Percentiles rank a stretch among this genome's conserved stretches.
phyloP scores from a whole-genome alignment of 176 grass and related monocot species.

The Typha latifolia region DNA sequence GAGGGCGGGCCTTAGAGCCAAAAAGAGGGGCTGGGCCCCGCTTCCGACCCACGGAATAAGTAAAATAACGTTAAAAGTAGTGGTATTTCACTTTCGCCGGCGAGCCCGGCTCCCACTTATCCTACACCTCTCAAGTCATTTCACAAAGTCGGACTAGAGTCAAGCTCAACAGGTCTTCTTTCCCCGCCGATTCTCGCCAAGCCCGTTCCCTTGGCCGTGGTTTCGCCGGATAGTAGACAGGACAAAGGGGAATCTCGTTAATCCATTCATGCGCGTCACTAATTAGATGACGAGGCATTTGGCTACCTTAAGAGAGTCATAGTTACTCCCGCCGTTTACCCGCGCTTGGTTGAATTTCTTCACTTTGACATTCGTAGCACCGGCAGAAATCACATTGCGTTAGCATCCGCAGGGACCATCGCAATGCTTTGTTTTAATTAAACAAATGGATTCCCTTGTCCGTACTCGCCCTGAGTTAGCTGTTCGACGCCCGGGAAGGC shows the following conservation, averaged over 20 bases:
- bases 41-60: constrained; percentile 12
- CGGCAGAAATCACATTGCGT: constrained; percentile 49
- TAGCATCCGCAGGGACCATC: constrained; percentile 44
- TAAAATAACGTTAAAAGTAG: constrained; percentile 27
- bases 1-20: background rate
- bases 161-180: no score
- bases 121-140: no score
- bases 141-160: no score
- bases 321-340: constrained; percentile 45
- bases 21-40: constrained; percentile 7
- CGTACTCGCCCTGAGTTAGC: constrained; percentile 35
- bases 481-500: constrained; percentile 31
- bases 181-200: no score
- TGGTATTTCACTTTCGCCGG: constrained; percentile 17
- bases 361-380: constrained; percentile 56
- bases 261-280: constrained; percentile 38
- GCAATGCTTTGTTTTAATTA: constrained; percentile 59
- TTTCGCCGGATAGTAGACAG: no score
- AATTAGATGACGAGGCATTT: constrained; percentile 58
- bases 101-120: background rate
- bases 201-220: no score
- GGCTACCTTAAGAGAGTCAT: constrained; percentile 55
- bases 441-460: constrained; percentile 47
- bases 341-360: constrained; percentile 45
- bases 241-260: constrained; percentile 38